phyloP scores from a whole-genome alignment of 208 protist species.

The Trypanosoma theileri region DNA sequence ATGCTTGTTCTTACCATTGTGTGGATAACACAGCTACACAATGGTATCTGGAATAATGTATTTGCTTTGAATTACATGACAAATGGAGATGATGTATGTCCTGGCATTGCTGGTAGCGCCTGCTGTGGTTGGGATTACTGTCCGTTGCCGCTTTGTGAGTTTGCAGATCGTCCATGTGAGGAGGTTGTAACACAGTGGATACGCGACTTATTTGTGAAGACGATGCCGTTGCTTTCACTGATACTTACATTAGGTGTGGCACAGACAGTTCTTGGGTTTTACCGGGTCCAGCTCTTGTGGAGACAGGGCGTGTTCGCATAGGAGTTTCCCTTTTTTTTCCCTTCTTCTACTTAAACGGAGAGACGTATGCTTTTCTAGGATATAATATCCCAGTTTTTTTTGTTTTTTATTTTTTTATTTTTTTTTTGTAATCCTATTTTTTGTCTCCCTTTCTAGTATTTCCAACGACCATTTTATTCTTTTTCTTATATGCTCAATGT shows the following conservation, averaged over 20 bases:
- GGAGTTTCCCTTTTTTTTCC: too few species aligned
- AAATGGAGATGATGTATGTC: constrained; percentile 5
- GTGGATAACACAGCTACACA: neutral
- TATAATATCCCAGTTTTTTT: neutral
- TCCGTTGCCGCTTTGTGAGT: neutral
- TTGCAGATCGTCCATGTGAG: constrained; percentile 7
- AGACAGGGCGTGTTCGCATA: neutral
- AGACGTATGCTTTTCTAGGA: neutral
- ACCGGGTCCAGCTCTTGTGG: neutral
- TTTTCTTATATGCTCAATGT: too few species aligned
- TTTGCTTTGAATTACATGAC: neutral
- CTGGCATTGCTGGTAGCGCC: constrained; percentile 6
- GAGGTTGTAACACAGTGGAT: neutral
- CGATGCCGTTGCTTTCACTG: constrained; percentile 6
- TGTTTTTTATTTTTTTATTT: too few species aligned
- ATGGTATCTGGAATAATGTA: neutral
- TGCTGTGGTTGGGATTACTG: constrained; percentile 23
- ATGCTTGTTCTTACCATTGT: neutral
- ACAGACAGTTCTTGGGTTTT: constrained; percentile 4
- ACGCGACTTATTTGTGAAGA: neutral
- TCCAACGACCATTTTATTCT: too few species aligned
- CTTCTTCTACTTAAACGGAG: neutral
- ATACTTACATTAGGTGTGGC: constrained; percentile 3
- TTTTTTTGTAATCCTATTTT: too few species aligned
- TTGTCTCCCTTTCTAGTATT: too few species aligned